Evolutionary conservation across 2,329 filamentous ascomycete species (phyloP).

Genomic region (Orbilia ellipsospora): DNA sequence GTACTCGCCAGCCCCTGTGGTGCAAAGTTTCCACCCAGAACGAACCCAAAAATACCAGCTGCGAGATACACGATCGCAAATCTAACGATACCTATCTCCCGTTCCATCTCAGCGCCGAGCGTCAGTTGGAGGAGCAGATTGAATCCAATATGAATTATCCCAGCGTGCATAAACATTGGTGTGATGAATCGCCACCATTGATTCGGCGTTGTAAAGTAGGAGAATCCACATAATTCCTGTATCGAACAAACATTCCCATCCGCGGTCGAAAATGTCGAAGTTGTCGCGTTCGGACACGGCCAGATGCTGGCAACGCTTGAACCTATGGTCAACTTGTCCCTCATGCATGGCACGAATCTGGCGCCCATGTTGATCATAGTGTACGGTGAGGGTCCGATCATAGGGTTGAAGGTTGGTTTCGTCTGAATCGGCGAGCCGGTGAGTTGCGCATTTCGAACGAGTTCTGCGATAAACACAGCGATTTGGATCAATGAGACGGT

Average conservation of each 20-base stretch:
- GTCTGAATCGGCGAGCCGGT: conserved; percentile 64
- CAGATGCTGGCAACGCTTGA: conserved; percentile 70
- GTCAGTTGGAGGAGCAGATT: conserved; percentile 93
- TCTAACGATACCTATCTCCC: conserved; percentile 84
- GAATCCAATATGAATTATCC: conserved; percentile 93
- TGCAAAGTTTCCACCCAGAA: conserved; percentile 93
- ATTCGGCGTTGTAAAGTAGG: conserved; percentile 73
- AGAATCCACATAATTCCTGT: conserved; percentile 84
- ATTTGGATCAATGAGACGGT: conserved; percentile 80
- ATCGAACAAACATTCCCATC: conserved; percentile 73
- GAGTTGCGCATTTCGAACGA: conserved; percentile 81
- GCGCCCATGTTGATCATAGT: conserved; percentile 97
- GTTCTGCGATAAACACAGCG: conserved; percentile 86
- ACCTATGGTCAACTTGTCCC: conserved; percentile 76
- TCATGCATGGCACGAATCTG: conserved; percentile 94
- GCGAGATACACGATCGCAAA: conserved; percentile 91
- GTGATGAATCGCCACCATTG: conserved; percentile 98
- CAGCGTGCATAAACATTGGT: conserved; percentile 94
- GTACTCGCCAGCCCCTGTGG: conserved; percentile 71
- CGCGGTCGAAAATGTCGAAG: conserved; percentile 65
- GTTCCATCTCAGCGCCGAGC: conserved; percentile 91
- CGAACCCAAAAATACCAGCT: conserved; percentile 93
- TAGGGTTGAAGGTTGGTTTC: conserved; percentile 89
- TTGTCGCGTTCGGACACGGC: conserved; percentile 84
- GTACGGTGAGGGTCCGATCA: conserved; percentile 93